phyloP scores from a whole-genome alignment of 2,329 filamentous ascomycete genomes.

The Colletotrichum truncatum region DNA sequence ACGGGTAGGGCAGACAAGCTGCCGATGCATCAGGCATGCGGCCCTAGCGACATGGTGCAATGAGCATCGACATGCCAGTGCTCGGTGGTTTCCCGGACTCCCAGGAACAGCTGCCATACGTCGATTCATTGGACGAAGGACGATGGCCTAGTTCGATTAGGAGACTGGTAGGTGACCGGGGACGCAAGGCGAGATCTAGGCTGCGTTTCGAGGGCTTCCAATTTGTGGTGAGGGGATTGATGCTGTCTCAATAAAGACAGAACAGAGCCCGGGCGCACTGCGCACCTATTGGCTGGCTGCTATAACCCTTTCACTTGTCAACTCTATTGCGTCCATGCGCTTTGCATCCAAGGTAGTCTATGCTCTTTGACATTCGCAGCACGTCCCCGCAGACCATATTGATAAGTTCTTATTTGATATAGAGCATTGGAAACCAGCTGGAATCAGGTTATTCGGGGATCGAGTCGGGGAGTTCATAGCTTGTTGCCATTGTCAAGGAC shows the following conservation, averaged over 20 bases:
- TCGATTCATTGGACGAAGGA: constrained; percentile 8
- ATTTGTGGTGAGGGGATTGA: background rate
- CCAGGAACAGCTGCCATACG: background rate
- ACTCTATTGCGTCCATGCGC: background rate
- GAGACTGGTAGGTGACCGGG: background rate
- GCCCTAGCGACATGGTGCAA: background rate
- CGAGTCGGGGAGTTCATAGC: background rate
- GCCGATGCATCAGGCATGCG: constrained; percentile 1
- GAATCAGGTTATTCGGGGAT: background rate
- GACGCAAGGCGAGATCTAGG: background rate
- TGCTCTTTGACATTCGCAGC: background rate
- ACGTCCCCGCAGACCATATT: background rate
- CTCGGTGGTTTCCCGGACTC: background rate
- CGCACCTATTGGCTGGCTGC: background rate
- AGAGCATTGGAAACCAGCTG: too few relatives aligned
- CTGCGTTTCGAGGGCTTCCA: background rate
- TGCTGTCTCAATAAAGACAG: background rate
- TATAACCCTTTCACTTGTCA: background rate
- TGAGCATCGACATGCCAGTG: background rate
- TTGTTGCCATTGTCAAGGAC: background rate
- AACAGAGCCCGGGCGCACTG: background rate
- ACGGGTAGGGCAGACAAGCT: constrained; percentile 2
- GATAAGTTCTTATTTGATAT: background rate
- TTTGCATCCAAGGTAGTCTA: background rate
- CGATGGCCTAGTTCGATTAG: background rate